These are phyloP conservation scores for Irineochytrium annulatum DNA, from an alignment of 192 early-diverging fungal species.

Conservation along the genomic window DNA sequence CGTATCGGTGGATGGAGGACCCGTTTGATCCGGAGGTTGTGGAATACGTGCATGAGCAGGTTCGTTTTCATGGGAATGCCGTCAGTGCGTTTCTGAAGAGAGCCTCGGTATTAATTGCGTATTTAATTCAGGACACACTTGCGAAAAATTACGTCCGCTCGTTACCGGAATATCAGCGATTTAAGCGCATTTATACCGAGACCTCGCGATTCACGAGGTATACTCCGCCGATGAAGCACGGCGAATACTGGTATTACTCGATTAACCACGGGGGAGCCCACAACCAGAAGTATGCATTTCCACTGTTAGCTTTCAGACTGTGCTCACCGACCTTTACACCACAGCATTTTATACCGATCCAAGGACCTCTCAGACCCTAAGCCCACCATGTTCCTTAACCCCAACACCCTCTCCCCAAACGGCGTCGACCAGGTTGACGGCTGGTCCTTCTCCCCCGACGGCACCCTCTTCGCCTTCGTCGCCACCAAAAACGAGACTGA, in stretches of 20 bases:
- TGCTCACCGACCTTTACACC: neutral
- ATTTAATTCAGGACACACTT: too few relatives aligned
- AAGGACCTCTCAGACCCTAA: neutral
- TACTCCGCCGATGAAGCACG: neutral
- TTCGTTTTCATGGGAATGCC: too few relatives aligned
- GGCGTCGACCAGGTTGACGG: slow-evolving; percentile 16
- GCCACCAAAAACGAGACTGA: slow-evolving; percentile 20
- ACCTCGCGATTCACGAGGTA: too few relatives aligned
- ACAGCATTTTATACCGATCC: slow-evolving; percentile 10
- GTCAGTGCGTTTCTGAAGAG: too few relatives aligned
- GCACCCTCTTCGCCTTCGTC: slow-evolving; percentile 7
- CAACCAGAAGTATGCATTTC: slow-evolving; percentile 1
- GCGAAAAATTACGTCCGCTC: too few relatives aligned
- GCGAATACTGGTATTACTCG: slow-evolving; percentile 4
- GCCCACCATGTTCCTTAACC: slow-evolving; percentile 14
- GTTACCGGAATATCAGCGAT: too few relatives aligned
- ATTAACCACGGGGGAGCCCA: neutral
- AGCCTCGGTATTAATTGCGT: too few relatives aligned
- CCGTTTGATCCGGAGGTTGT: slow-evolving; percentile 17
- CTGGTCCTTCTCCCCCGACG: slow-evolving; percentile 10
- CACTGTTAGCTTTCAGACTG: neutral
- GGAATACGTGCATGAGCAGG: slow-evolving; percentile 52
- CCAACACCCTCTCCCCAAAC: slow-evolving; percentile 6
- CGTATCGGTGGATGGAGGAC: slow-evolving; percentile 56
- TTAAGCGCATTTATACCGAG: too few relatives aligned